phyloP scores from a whole-genome alignment of 2,329 filamentous ascomycete genomes.

The Pyrenophora tritici-repentis region DNA sequence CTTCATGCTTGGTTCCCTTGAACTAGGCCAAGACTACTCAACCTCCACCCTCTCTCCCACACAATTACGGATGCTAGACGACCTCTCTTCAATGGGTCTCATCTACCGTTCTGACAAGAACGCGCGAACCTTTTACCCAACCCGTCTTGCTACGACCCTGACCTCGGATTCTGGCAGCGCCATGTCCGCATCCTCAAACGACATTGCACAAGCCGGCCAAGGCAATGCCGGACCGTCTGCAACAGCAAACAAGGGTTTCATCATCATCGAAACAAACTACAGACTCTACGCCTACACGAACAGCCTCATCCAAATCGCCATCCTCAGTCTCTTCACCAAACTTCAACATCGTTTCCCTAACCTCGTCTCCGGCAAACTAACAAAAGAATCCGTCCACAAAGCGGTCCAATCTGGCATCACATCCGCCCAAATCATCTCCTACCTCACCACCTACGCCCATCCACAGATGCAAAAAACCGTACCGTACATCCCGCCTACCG shows the following conservation, averaged over 20 bases:
- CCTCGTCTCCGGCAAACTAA: conserved; percentile 89
- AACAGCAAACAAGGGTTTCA: conserved; percentile 69
- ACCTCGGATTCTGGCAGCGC: conserved; percentile 70
- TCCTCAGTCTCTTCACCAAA: conserved; percentile 86
- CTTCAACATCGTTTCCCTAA: conserved; percentile 92
- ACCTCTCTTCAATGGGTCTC: conserved; percentile 89
- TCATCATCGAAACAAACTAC: conserved; percentile 98
- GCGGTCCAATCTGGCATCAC: conserved; percentile 93
- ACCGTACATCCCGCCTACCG: conserved; percentile 87
- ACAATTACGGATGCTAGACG: conserved; percentile 85
- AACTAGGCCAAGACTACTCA: conserved; percentile 89
- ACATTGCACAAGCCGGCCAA: conserved; percentile 52
- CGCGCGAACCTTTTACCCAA: conserved; percentile 75
- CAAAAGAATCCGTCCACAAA: conserved; percentile 82
- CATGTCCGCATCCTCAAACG: conserved; percentile 56
- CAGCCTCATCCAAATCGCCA: conserved; percentile 90
- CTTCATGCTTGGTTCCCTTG: conserved; percentile 90
- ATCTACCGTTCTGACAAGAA: conserved; percentile 66
- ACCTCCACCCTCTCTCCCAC: conserved; percentile 80
- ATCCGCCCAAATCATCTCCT: conserved; percentile 91
- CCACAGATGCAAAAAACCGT: conserved; percentile 83
- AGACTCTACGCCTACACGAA: conserved; percentile 96
- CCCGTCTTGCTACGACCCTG: conserved; percentile 88
- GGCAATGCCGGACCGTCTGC: conserved; percentile 20
- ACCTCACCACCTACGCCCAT: conserved; percentile 89